phyloP scores from a whole-genome alignment of 2,329 filamentous ascomycete species.

The Rachicladosporium sp. region DNA sequence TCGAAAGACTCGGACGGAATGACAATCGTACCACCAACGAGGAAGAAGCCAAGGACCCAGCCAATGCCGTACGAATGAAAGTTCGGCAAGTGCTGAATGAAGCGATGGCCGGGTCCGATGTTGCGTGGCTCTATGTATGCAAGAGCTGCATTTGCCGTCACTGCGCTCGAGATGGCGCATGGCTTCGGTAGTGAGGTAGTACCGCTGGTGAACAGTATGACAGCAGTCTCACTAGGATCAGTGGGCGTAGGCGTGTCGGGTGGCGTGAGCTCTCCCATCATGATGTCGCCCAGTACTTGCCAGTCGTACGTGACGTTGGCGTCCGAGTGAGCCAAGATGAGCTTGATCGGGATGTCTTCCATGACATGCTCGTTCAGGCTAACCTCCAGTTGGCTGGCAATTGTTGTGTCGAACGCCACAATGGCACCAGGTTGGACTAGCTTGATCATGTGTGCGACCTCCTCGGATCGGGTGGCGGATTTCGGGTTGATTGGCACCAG shows the following conservation, averaged over 20 bases:
- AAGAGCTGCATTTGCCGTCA: constrained; percentile 26
- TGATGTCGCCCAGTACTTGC: constrained; percentile 16
- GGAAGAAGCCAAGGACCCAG: constrained; percentile 20
- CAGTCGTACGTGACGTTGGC: constrained; percentile 11
- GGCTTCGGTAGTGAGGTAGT: constrained; percentile 39
- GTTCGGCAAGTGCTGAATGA: constrained; percentile 20
- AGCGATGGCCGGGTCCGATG: constrained; percentile 16
- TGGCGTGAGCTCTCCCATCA: constrained; percentile 20
- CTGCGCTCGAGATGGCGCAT: constrained; percentile 29
- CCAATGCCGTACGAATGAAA: constrained; percentile 22
- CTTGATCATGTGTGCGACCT: constrained; percentile 21
- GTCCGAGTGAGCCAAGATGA: constrained; percentile 13
- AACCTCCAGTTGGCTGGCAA: constrained; percentile 18
- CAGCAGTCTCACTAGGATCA: constrained; percentile 19
- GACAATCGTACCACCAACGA: constrained; percentile 16
- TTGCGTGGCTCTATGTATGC: constrained; percentile 17
- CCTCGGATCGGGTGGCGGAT: constrained; percentile 16
- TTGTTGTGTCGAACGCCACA: constrained; percentile 14
- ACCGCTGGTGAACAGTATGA: constrained; percentile 39
- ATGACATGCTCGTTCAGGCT: constrained; percentile 15
- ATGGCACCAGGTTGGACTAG: constrained; percentile 18
- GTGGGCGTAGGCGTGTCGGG: constrained; percentile 20
- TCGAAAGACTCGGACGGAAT: constrained; percentile 22
- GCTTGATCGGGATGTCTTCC: constrained; percentile 14
- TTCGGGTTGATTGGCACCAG: constrained; percentile 23